Percentiles rank a stretch among this genome's conserved stretches.
Evolutionary conservation across 2,329 filamentous ascomycete genomes (phyloP).

Genomic region (Lomentospora prolificans): DNA sequence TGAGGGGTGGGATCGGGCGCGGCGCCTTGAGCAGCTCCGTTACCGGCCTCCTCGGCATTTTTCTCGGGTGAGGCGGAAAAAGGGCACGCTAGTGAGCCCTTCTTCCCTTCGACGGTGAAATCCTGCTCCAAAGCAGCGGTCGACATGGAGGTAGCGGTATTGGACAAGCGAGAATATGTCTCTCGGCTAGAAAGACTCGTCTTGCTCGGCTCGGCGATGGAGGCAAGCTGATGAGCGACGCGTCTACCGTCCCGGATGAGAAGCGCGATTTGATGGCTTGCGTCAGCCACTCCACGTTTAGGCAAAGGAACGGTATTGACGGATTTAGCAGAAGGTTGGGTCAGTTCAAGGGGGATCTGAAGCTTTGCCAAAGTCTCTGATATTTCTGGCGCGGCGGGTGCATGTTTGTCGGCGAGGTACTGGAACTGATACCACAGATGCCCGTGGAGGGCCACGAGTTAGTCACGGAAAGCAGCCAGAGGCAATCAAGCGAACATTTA

Average conservation of each 20-base stretch:
- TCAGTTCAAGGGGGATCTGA: constrained; percentile 48
- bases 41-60: constrained; percentile 12
- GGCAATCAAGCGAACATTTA: not conserved
- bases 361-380: constrained; percentile 57
- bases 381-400: constrained; percentile 54
- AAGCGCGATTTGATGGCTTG: constrained; percentile 50
- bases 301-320: constrained; percentile 44
- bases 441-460: not conserved
- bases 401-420: constrained; percentile 58
- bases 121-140: constrained; percentile 67
- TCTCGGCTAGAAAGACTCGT: constrained; percentile 36
- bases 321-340: constrained; percentile 36
- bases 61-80: constrained; percentile 41
- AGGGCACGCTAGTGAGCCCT: constrained; percentile 70
- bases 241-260: constrained; percentile 55
- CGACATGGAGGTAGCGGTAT: constrained; percentile 46
- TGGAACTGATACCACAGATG: constrained; percentile 39
- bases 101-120: constrained; percentile 78
- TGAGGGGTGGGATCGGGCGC: constrained; percentile 33
- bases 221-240: constrained; percentile 43
- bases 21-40: constrained; percentile 17
- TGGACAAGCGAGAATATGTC: constrained; percentile 32
- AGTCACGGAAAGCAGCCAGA: not conserved
- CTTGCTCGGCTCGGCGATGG: constrained; percentile 39
- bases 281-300: constrained; percentile 30